Percentiles rank a stretch among this genome's conserved stretches.
phyloP scores from a whole-genome alignment of 768 basidiomycete species.

The Termitomyces heimii region DNA sequence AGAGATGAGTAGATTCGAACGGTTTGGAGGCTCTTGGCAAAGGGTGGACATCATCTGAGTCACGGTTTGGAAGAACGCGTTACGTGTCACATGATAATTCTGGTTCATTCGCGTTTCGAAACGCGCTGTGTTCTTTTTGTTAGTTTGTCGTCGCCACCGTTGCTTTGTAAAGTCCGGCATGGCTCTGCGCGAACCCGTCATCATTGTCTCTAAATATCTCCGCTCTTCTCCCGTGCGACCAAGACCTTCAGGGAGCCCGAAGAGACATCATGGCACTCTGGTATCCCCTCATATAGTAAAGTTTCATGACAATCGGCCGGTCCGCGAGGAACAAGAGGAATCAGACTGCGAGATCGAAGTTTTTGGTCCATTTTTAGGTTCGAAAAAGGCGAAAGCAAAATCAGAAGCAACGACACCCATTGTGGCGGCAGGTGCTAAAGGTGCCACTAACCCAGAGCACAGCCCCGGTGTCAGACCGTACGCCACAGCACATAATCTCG shows the following conservation, averaged over 20 bases:
- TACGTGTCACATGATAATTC: background rate
- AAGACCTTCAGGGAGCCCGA: background rate
- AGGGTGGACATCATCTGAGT: background rate
- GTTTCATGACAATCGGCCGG: conserved; percentile 2
- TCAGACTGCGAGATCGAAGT: conserved; percentile 7
- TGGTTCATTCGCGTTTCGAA: background rate
- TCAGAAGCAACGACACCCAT: background rate
- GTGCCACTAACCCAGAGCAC: background rate
- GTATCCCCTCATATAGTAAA: conserved; percentile 1
- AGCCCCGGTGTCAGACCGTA: background rate
- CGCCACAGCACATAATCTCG: background rate
- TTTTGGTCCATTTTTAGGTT: conserved; percentile 4
- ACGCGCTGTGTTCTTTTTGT: background rate
- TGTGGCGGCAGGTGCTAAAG: background rate
- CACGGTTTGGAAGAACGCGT: background rate
- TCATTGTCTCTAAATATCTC: conserved; percentile 10
- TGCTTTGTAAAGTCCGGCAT: background rate
- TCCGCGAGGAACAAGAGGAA: background rate
- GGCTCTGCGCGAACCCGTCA: conserved; percentile 7
- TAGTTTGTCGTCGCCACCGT: background rate
- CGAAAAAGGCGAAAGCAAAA: background rate
- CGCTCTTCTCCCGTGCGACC: conserved; percentile 2
- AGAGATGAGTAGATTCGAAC: background rate
- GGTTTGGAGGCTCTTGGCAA: background rate
- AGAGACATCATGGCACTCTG: conserved; percentile 3